phyloP scores from a whole-genome alignment of 1,139 yeast species.

The Candida glucosophila region DNA sequence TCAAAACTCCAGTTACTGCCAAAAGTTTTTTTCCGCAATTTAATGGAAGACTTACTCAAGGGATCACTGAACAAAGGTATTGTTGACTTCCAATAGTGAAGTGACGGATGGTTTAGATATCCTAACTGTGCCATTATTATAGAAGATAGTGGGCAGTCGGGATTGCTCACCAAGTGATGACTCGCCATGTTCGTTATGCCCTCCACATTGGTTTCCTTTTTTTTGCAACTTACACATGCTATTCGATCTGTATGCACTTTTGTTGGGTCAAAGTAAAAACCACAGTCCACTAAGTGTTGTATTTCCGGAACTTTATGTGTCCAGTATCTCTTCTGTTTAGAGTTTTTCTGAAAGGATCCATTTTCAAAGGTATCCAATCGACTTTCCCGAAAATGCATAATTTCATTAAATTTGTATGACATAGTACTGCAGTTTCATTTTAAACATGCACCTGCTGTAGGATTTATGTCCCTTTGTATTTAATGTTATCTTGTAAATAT shows the following conservation, averaged over 20 bases:
- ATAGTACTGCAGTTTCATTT: slow-evolving; percentile 2
- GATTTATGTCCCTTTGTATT: neutral
- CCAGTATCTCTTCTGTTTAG: slow-evolving; percentile 11
- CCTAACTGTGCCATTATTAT: slow-evolving; percentile 16
- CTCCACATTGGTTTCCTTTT: slow-evolving; percentile 29
- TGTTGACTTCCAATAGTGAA: slow-evolving; percentile 14
- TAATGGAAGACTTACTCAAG: slow-evolving; percentile 20
- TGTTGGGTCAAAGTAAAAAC: slow-evolving; percentile 64
- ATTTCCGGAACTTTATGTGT: slow-evolving; percentile 8
- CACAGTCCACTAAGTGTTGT: slow-evolving; percentile 41
- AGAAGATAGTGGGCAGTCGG: slow-evolving; percentile 38
- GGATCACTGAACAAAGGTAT: slow-evolving; percentile 18
- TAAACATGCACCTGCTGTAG: neutral
- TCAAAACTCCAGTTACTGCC: slow-evolving; percentile 50
- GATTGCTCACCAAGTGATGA: slow-evolving; percentile 39
- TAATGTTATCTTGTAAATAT: neutral
- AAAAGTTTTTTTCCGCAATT: slow-evolving; percentile 45
- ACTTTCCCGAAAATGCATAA: slow-evolving; percentile 6
- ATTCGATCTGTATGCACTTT: slow-evolving; percentile 36
- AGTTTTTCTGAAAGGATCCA: slow-evolving; percentile 6
- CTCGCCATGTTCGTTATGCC: slow-evolving; percentile 23
- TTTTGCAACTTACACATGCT: slow-evolving; percentile 55
- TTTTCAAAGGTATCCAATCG: slow-evolving; percentile 6
- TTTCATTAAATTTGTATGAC: slow-evolving; percentile 6
- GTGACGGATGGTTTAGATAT: slow-evolving; percentile 5